A percentile compares a stretch with the other conserved stretches of the same genome.
Conservation (phyloP, 345 rosid species). For the Linum usitatissimum region DNA sequence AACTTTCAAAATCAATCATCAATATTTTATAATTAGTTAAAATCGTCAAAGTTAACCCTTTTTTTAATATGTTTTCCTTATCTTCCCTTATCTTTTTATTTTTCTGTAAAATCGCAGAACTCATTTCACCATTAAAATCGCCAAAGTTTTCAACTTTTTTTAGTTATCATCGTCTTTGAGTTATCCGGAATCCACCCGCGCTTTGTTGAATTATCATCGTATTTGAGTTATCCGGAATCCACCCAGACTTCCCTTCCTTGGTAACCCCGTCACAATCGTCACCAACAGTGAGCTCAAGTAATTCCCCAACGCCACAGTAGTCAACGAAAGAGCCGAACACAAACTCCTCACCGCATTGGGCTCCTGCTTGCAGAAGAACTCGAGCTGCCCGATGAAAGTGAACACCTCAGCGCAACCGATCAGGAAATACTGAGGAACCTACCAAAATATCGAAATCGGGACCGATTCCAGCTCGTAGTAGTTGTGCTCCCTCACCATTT, state of each 20-base stretch:
- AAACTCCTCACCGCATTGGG: conserved; percentile 10
- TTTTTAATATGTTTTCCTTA: no score
- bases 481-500: conserved; percentile 1
- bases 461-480: neutral
- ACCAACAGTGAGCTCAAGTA: conserved; percentile 10
- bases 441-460: conserved; percentile 13
- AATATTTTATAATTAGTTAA: no score
- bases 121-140: no score
- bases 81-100: no score
- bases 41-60: no score
- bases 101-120: no score
- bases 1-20: no score
- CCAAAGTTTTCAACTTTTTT: no score
- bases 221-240: conserved; percentile 13
- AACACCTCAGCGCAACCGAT: conserved; percentile 13
- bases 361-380: conserved; percentile 12
- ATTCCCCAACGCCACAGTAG: conserved; percentile 10
- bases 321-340: conserved; percentile 12
- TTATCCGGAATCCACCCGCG: no score
- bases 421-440: conserved; percentile 11
- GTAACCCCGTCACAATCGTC: conserved; percentile 2
- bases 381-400: conserved; percentile 9
- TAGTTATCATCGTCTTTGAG: no score
- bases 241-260: conserved; percentile 4
- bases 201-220: no score